Percentiles rank a stretch among this genome's conserved stretches.
These are phyloP conservation scores for Carallia pectinifolia DNA, from an alignment of 345 rosid genomes.

Conservation along the genomic window DNA sequence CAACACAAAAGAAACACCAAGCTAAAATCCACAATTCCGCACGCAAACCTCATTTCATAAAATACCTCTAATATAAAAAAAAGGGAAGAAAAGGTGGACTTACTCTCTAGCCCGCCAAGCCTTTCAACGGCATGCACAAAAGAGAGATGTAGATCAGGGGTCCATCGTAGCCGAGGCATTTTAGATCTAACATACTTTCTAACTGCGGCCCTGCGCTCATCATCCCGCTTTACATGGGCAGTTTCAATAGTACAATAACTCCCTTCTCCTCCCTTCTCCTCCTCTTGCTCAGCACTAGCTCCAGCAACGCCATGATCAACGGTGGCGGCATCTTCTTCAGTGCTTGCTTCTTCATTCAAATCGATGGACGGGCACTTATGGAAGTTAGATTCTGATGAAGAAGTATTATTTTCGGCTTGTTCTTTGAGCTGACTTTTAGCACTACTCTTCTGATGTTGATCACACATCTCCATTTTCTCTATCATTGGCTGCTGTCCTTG, in stretches of 20 bases:
- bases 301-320: background rate
- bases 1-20: no score
- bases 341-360: slow-evolving; percentile 44
- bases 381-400: slow-evolving; percentile 15
- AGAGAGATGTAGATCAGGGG: slow-evolving; percentile 79
- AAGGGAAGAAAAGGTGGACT: slow-evolving; percentile 16
- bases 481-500: background rate
- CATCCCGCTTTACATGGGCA: slow-evolving; percentile 15
- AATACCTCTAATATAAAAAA: no score
- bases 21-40: no score
- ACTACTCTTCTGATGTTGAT: slow-evolving; percentile 3
- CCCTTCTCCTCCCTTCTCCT: slow-evolving; percentile 30
- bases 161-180: slow-evolving; percentile 84
- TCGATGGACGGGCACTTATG: slow-evolving; percentile 39
- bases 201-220: slow-evolving; percentile 29
- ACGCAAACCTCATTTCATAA: no score
- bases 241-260: slow-evolving; percentile 20
- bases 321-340: slow-evolving; percentile 10
- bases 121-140: slow-evolving; percentile 73
- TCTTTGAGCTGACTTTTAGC: slow-evolving; percentile 14
- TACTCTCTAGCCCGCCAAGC: slow-evolving; percentile 91
- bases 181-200: slow-evolving; percentile 79
- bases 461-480: slow-evolving; percentile 17
- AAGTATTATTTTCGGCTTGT: slow-evolving; percentile 22
- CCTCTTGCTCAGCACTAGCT: slow-evolving; percentile 16